These are phyloP conservation scores for Russula vinacea DNA, from an alignment of 768 basidiomycete genomes.

Conservation along the genomic window DNA sequence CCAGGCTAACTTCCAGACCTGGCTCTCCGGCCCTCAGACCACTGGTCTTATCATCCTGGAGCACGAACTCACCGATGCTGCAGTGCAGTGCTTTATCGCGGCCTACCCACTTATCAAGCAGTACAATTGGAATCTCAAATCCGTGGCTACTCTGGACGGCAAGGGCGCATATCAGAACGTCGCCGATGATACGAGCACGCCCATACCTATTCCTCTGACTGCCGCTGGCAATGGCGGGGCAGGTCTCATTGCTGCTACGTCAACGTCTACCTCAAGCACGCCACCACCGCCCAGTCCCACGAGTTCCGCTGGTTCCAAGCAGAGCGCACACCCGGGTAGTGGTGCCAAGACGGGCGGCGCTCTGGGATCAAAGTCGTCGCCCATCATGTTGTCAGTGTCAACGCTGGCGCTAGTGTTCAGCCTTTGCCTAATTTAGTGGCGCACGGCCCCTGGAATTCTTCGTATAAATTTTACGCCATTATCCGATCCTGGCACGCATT, in stretches of 20 bases:
- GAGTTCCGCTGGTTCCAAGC: background rate
- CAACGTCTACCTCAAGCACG: slow-evolving; percentile 2
- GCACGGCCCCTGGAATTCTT: background rate
- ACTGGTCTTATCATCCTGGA: slow-evolving; percentile 82
- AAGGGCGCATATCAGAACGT: slow-evolving; percentile 24
- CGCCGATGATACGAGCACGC: background rate
- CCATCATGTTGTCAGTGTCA: background rate
- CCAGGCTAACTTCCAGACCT: slow-evolving; percentile 48
- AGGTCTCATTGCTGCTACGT: slow-evolving; percentile 1
- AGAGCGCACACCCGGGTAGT: background rate
- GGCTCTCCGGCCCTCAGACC: slow-evolving; percentile 61
- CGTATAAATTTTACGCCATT: background rate
- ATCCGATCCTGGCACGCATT: background rate
- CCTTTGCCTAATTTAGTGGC: slow-evolving; percentile 5
- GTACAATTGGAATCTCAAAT: slow-evolving; percentile 69
- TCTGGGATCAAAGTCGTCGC: background rate
- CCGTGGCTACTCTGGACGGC: slow-evolving; percentile 44
- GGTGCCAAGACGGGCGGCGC: background rate
- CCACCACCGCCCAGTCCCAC: background rate
- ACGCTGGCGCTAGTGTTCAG: background rate
- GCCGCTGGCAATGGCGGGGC: slow-evolving; percentile 20
- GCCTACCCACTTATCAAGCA: slow-evolving; percentile 59
- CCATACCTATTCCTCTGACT: slow-evolving; percentile 1
- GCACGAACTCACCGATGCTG: slow-evolving; percentile 66
- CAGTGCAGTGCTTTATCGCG: slow-evolving; percentile 64